Conservation (phyloP, 257 asterid species). For the Solanum appendiculatum region DNA sequence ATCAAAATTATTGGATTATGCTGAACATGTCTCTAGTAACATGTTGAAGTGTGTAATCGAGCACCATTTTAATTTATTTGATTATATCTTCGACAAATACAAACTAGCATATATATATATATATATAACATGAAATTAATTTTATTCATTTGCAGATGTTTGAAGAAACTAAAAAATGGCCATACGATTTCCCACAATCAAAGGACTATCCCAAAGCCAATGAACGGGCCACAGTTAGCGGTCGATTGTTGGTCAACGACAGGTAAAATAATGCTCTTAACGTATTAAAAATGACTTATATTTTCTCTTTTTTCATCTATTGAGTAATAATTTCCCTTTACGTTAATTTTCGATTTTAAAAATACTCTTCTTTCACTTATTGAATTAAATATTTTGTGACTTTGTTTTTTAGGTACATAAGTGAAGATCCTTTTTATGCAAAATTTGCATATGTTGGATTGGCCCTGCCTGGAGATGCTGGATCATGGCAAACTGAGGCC, state of each 20-base stretch:
- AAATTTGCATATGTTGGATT: conserved; percentile 53
- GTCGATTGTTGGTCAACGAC: background rate
- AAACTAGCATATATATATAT: background rate
- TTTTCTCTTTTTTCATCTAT: background rate
- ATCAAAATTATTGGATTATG: too few species aligned
- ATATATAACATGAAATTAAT: background rate
- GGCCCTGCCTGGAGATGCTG: conserved; percentile 40
- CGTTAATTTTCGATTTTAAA: background rate
- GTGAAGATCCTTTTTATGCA: conserved; percentile 10
- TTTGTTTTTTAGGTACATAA: conserved; percentile 18
- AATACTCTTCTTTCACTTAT: background rate
- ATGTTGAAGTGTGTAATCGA: background rate
- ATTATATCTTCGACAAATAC: background rate
- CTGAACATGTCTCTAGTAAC: background rate
- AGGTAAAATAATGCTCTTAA: background rate
- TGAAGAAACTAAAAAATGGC: conserved; percentile 2
- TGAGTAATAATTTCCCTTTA: too few species aligned
- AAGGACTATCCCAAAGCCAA: background rate
- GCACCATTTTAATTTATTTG: background rate
- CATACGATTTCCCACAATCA: conserved; percentile 5
- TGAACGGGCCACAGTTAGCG: background rate
- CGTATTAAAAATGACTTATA: background rate
- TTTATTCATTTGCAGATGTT: conserved; percentile 30
- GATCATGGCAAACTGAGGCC: conserved; percentile 73
- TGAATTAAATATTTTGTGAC: background rate